These are phyloP conservation scores for Deuterostichococcus epilithicus DNA, from an alignment of 139 green algal genomes.

Conservation along the genomic window DNA sequence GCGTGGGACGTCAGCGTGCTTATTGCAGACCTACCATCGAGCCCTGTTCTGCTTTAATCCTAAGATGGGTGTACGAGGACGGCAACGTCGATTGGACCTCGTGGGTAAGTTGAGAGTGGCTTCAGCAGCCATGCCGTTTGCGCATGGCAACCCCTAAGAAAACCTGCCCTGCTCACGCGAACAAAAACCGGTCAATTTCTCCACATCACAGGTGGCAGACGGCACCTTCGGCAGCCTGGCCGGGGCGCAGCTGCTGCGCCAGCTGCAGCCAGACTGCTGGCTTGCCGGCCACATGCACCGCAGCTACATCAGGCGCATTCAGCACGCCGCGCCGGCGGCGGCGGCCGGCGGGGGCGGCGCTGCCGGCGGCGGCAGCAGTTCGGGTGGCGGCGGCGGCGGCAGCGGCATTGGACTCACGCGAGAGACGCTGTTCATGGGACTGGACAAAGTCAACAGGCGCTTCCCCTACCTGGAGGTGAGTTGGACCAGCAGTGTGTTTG, in stretches of 20 bases:
- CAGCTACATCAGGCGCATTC: conserved; percentile 50
- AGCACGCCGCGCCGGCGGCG: conserved; percentile 1
- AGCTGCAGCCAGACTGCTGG: conserved; percentile 84
- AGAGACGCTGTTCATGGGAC: conserved; percentile 82
- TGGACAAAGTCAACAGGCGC: conserved; percentile 95
- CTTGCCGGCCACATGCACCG: conserved; percentile 93
- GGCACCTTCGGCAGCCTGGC: conserved; percentile 67
- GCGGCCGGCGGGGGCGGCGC: not conserved
- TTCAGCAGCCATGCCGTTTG: too few species aligned
- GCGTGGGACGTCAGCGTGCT: too few species aligned
- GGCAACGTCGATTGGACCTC: too few species aligned
- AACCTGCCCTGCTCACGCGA: too few species aligned
- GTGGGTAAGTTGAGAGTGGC: too few species aligned
- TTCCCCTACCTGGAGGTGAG: conserved; percentile 91
- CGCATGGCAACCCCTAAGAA: too few species aligned
- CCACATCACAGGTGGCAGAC: conserved; percentile 44
- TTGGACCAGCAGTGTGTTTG: too few species aligned
- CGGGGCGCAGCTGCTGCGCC: conserved; percentile 54
- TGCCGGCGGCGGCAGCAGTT: not conserved
- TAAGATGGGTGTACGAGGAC: too few species aligned
- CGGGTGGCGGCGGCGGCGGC: too few species aligned
- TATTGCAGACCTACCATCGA: too few species aligned
- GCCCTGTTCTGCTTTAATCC: too few species aligned
- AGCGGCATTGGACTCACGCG: too few species aligned
- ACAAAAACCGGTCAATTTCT: not conserved